A percentile compares a stretch with the other conserved stretches of the same genome.
Conservation (phyloP, 257 asterid genomes). For the Coffea eugenioides region DNA sequence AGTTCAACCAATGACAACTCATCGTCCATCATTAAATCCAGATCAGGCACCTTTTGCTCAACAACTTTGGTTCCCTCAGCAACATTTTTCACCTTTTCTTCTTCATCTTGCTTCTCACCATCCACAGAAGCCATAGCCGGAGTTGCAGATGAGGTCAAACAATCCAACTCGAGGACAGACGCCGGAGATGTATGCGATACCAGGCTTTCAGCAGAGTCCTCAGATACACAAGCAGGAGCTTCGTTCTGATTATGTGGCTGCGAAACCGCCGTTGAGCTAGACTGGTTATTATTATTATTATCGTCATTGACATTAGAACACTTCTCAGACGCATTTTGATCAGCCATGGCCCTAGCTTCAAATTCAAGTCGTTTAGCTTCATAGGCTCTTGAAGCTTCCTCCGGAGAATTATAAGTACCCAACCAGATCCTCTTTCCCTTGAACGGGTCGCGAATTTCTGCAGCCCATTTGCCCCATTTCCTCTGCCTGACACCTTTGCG, state of each 20-base stretch:
- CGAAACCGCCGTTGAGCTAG: constrained; percentile 18
- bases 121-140: constrained; percentile 5
- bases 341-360: constrained; percentile 48
- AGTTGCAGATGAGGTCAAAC: constrained; percentile 30
- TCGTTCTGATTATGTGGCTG: constrained; percentile 6
- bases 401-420: constrained; percentile 74
- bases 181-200: constrained; percentile 54
- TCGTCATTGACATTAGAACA: constrained; percentile 12
- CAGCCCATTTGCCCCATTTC: constrained; percentile 97
- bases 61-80: constrained; percentile 7
- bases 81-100: not conserved
- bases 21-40: constrained; percentile 20
- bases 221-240: constrained; percentile 27
- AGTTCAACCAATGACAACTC: constrained; percentile 40
- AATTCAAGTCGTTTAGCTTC: constrained; percentile 64
- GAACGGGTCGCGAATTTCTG: constrained; percentile 84
- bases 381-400: constrained; percentile 71
- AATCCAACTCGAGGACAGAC: constrained; percentile 52
- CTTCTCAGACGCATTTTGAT: constrained; percentile 26
- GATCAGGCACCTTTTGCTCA: constrained; percentile 24
- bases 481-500: constrained; percentile 75
- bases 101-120: not conserved
- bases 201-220: constrained; percentile 46
- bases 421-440: constrained; percentile 72
- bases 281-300: not conserved